Conservation (phyloP, 768 basidiomycete species). For the Boletus subcaerulescens region DNA sequence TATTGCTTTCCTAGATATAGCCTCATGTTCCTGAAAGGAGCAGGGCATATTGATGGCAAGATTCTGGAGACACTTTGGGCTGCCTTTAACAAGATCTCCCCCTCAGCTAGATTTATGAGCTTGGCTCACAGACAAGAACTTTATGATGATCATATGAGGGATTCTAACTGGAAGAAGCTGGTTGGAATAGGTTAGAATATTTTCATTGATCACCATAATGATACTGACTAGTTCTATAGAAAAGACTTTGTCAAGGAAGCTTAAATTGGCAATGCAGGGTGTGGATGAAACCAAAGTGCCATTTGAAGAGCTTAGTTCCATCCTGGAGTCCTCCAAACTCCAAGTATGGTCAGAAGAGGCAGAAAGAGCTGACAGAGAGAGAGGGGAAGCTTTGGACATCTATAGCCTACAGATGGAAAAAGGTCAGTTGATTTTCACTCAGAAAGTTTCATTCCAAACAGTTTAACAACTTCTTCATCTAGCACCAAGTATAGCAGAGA, state of each 20-base stretch:
- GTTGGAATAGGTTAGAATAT: neutral
- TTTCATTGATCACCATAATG: neutral
- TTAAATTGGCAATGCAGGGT: neutral
- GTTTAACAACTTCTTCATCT: too few species aligned
- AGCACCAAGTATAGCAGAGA: neutral
- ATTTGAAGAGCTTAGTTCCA: neutral
- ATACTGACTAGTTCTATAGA: neutral
- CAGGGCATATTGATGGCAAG: slow-evolving; percentile 30
- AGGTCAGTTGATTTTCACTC: neutral
- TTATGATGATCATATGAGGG: neutral
- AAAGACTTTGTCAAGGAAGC: neutral
- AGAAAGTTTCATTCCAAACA: too few species aligned
- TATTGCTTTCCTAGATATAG: slow-evolving; percentile 25
- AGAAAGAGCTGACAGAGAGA: neutral
- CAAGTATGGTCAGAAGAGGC: too few species aligned
- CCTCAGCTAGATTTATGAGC: slow-evolving; percentile 21
- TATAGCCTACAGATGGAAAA: neutral
- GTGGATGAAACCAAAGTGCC: neutral
- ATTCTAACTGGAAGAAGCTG: slow-evolving; percentile 2
- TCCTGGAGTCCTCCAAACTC: too few species aligned
- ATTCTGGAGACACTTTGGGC: slow-evolving; percentile 37
- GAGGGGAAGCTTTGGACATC: neutral
- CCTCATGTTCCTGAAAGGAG: slow-evolving; percentile 17
- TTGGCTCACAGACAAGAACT: slow-evolving; percentile 26
- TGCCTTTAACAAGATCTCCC: slow-evolving; percentile 25